phyloP scores from a whole-genome alignment of 371 early-diverging fungal species.

The Umbelopsis sp. region DNA sequence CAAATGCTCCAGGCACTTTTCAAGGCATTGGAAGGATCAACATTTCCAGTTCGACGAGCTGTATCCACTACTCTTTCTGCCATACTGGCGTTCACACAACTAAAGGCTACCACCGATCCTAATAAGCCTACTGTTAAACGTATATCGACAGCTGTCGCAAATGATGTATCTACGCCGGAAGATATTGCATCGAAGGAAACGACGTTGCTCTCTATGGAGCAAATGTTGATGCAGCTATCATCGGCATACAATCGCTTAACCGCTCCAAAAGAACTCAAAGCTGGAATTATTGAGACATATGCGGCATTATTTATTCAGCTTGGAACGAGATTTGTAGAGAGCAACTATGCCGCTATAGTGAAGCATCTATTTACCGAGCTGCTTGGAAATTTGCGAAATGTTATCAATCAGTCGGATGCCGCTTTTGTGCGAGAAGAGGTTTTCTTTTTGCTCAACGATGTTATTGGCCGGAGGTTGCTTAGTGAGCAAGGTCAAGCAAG shows the following conservation, averaged over 20 bases:
- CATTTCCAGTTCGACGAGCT: constrained; percentile 67
- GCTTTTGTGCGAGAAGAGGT: constrained; percentile 69
- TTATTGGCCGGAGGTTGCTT: constrained; percentile 70
- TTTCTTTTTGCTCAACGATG: constrained; percentile 74
- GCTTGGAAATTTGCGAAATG: constrained; percentile 42
- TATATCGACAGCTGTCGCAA: constrained; percentile 47
- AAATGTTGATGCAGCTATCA: constrained; percentile 71
- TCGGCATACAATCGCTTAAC: constrained; percentile 59
- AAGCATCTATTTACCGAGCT: constrained; percentile 71
- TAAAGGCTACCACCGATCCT: constrained; percentile 40
- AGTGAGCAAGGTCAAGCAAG: constrained; percentile 82
- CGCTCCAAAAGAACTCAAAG: constrained; percentile 72
- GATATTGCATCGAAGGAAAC: constrained; percentile 29
- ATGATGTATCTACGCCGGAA: constrained; percentile 30
- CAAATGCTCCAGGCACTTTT: constrained; percentile 53
- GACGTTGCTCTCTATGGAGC: constrained; percentile 64
- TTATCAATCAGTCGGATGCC: constrained; percentile 55
- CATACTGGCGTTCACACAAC: constrained; percentile 61
- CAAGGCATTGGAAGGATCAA: constrained; percentile 73
- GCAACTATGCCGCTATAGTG: constrained; percentile 71
- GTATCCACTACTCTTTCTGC: constrained; percentile 67
- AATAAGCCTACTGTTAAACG: constrained; percentile 42
- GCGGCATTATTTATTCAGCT: constrained; percentile 72
- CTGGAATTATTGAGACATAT: constrained; percentile 84
- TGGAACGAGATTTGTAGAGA: constrained; percentile 75